phyloP scores from a whole-genome alignment of 2,329 filamentous ascomycete species.

The Neofusicoccum umdonicola region DNA sequence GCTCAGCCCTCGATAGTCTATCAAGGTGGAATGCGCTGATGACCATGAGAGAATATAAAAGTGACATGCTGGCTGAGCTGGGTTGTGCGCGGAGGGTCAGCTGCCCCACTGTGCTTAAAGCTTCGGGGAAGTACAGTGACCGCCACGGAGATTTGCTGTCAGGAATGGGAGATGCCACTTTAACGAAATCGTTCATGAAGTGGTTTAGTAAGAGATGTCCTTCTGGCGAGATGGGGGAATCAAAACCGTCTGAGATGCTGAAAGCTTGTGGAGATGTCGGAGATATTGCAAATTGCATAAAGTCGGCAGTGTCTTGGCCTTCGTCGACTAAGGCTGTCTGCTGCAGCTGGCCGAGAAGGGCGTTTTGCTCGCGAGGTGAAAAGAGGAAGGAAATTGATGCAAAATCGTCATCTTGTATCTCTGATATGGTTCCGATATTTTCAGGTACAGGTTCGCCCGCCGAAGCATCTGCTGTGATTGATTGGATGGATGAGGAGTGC shows the following conservation, averaged over 20 bases:
- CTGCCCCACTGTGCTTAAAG: not conserved
- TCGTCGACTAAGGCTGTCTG: not conserved
- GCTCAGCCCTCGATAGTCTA: not conserved
- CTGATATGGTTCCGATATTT: not conserved
- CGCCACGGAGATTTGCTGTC: constrained; percentile 1
- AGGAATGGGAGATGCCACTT: not conserved
- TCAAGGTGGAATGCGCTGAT: constrained; percentile 5
- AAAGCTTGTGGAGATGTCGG: not conserved
- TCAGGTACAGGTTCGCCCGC: not conserved
- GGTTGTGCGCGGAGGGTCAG: not conserved
- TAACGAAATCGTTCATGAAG: constrained; percentile 4
- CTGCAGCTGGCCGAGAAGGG: not conserved
- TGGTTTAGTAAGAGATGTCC: not conserved
- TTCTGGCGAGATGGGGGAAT: not conserved
- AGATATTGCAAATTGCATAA: not conserved
- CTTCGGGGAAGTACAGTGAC: not conserved
- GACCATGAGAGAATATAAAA: not conserved
- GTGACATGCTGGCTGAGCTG: not conserved
- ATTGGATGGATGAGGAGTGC: not conserved
- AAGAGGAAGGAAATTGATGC: not conserved
- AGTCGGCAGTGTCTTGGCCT: not conserved
- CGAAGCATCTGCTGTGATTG: not conserved
- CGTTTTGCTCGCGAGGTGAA: not conserved
- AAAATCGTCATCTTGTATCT: not conserved
- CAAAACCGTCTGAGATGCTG: not conserved